Evolutionary conservation across 139 green algal species (phyloP).

Genomic region (Closterium sp.): DNA sequence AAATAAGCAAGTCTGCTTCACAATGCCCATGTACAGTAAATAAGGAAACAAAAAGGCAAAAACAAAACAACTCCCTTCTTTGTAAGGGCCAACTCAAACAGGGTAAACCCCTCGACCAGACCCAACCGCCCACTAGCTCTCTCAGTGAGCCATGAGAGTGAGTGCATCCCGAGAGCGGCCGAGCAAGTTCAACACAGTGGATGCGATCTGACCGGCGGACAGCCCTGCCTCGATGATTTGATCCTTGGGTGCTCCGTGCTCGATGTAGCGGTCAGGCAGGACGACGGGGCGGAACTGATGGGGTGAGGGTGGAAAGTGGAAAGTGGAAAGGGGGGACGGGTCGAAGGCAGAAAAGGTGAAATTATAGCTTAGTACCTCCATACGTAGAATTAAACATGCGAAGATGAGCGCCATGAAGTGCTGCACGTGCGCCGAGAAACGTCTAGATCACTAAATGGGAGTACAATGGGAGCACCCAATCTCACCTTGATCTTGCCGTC

Average conservation of each 20-base stretch:
- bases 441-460: neutral
- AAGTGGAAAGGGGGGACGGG: neutral
- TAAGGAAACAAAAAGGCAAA: neutral
- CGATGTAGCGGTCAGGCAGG: conserved; percentile 91
- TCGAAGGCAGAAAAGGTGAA: neutral
- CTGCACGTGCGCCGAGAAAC: neutral
- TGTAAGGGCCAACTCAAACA: neutral
- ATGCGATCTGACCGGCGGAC: conserved; percentile 80
- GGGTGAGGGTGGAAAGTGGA: too few relatives aligned
- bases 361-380: conserved; percentile 83
- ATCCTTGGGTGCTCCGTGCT: conserved; percentile 81
- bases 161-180: conserved; percentile 53
- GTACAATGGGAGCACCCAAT: neutral
- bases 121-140: neutral
- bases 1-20: conserved; percentile 2
- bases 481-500: conserved; percentile 85
- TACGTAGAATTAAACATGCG: neutral
- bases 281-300: conserved; percentile 78
- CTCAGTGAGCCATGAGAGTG: conserved; percentile 21
- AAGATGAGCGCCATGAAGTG: neutral
- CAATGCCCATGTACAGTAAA: conserved; percentile 9
- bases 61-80: neutral
- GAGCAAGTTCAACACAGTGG: conserved; percentile 76
- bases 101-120: conserved; percentile 3
- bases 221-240: conserved; percentile 91